These are phyloP conservation scores for Acacia concinna DNA, from an alignment of 331 rosid genomes.

Conservation along the genomic window DNA sequence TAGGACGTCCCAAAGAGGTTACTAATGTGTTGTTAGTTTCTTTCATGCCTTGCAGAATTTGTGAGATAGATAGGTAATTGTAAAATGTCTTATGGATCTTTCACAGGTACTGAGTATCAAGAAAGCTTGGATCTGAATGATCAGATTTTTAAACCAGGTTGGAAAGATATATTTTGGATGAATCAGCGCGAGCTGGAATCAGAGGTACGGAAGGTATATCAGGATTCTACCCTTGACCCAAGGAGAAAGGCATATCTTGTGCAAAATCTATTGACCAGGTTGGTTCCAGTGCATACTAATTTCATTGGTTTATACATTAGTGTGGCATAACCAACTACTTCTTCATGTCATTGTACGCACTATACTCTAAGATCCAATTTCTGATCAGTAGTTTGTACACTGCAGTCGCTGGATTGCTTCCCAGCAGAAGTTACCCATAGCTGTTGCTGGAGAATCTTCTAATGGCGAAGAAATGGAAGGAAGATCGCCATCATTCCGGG, in stretches of 20 bases:
- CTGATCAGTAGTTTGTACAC: conserved; percentile 35
- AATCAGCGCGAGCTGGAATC: conserved; percentile 97
- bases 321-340: conserved; percentile 20
- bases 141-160: conserved; percentile 98
- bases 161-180: conserved; percentile 99
- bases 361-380: conserved; percentile 19
- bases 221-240: conserved; percentile 91
- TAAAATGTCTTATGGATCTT: conserved; percentile 31
- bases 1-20: conserved; percentile 60
- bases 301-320: conserved; percentile 22
- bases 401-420: conserved; percentile 98
- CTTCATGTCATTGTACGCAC: conserved; percentile 22
- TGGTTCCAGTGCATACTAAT: conserved; percentile 29
- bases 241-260: conserved; percentile 98
- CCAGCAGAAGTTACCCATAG: conserved; percentile 88
- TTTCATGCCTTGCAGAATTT: conserved; percentile 26
- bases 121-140: conserved; percentile 81
- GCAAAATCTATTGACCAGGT: conserved; percentile 99
- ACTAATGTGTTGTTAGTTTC: conserved; percentile 21
- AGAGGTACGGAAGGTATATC: conserved; percentile 96
- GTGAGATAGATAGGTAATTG: conserved; percentile 11
- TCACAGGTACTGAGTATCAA: conserved; percentile 66
- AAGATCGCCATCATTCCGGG: conserved; percentile 60
- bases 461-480: conserved; percentile 65
- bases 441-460: conserved; percentile 58